Evolutionary conservation across 2,329 filamentous ascomycete species (phyloP), one percentile per base, ranked within the genome.

Genomic region (Neonectria ditissima): DNA sequence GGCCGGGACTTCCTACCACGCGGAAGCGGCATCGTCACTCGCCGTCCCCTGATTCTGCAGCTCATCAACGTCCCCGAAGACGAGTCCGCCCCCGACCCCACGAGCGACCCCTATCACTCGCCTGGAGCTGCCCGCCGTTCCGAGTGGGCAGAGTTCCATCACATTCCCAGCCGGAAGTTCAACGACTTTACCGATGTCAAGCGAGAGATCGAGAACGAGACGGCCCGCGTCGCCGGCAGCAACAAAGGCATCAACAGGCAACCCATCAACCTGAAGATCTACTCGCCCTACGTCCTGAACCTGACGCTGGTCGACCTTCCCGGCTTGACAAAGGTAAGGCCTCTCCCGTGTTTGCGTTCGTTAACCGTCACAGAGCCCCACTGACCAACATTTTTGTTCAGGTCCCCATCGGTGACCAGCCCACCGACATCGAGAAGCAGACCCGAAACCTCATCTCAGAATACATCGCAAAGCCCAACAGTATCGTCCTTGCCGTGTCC

Each of bases 231-330:
- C 61, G 87, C 87, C 63, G 96, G 96, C 74, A 97, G 88, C 82
- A 99, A 99, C 83, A 98, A 98, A 82, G 96, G 96, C 74, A 99
- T 99, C 83, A 97, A 97, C 80, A 87, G 96, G 68, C 93, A 97
- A 77, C 94, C 96, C 63, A 99, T 99, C 80, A 98, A 99, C 81
- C 87, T 99, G 71, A 98, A 98, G 79, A 96, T 99, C 68, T 99
- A 97, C 83, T 98, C 96, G 48, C 94, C 96, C 24, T 92, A 97
- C 79, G 96, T 99, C 64, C 87, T 99, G 65, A 99, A 97, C 80
- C 84, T 99, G 80, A 99, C 96, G 2, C 84, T 99, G 73, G 96
- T 99, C 65, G 96, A 99, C 85, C 81, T 99, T 75, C 96, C 96
- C 4, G 96, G 96, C 73, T 83, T 99, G 77, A 99, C 96, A 74